Evolutionary conservation across 2,329 filamentous ascomycete species (phyloP).

Genomic region (Sporothrix curviconia): DNA sequence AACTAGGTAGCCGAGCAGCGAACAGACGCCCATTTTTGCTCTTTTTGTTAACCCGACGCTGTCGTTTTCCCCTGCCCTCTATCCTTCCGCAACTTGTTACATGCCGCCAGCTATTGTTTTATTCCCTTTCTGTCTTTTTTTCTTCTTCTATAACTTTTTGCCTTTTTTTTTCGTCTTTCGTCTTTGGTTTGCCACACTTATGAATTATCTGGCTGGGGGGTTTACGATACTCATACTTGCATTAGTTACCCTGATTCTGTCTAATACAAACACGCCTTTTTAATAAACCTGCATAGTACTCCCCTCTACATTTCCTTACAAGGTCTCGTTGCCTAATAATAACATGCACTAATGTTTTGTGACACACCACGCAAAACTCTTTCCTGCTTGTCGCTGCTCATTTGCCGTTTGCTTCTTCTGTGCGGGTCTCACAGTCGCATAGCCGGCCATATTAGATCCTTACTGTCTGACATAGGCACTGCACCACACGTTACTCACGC

Average conservation of each 20-base stretch:
- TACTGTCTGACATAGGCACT: no score
- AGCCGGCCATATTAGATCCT: no score
- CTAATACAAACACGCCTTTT: background rate
- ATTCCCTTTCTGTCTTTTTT: no score
- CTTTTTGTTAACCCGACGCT: background rate
- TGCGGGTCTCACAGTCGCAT: no score
- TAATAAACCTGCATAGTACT: background rate
- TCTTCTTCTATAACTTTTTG: background rate
- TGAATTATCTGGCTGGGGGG: background rate
- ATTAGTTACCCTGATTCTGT: background rate
- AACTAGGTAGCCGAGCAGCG: background rate
- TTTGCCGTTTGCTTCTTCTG: no score
- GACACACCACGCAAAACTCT: no score
- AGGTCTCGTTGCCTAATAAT: no score
- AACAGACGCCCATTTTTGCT: background rate
- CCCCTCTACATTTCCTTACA: background rate
- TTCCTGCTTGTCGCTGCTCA: no score
- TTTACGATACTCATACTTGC: background rate
- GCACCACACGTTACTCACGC: no score
- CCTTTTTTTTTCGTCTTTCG: background rate
- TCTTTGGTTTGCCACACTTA: background rate
- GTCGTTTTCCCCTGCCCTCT: background rate
- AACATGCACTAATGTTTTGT: no score
- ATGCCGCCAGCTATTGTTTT: no score
- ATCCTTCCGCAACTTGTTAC: background rate